Evolutionary conservation across 495 filamentous ascomycete genomes (phyloP).

Genomic region (Chaetomium fimeti): DNA sequence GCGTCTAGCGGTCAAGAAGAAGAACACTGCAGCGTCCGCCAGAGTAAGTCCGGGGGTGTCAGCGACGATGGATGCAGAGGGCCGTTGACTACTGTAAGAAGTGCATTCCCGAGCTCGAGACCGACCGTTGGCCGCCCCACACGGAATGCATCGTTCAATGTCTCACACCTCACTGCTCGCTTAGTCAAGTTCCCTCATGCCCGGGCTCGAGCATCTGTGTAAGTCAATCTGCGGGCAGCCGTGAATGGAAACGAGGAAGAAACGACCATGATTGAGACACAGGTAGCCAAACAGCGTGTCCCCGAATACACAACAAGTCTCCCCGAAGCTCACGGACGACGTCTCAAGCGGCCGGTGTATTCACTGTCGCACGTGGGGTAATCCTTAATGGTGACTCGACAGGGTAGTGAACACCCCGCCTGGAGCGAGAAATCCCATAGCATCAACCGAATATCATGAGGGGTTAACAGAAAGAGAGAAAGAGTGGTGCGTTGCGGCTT

Average conservation of each 20-base stretch:
- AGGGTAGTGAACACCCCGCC: neutral
- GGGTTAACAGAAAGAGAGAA: neutral
- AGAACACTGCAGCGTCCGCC: neutral
- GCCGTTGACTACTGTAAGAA: conserved; percentile 17
- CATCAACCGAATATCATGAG: neutral
- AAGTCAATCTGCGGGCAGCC: neutral
- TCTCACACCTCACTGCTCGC: neutral
- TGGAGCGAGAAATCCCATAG: neutral
- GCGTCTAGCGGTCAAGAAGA: conserved; percentile 16
- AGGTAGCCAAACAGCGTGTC: neutral
- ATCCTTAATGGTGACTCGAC: conserved; percentile 1
- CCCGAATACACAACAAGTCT: neutral
- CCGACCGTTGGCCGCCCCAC: conserved; percentile 17
- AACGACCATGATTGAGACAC: neutral
- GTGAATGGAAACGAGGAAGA: neutral
- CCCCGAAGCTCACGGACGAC: neutral
- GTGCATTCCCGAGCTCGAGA: neutral
- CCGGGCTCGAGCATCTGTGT: neutral
- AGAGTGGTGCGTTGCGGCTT: neutral
- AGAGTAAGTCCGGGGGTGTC: neutral
- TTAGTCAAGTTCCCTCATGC: neutral
- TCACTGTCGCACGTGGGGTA: conserved; percentile 16
- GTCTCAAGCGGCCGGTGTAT: conserved; percentile 6
- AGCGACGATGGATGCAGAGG: conserved; percentile 8
- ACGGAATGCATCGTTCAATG: neutral